Percentiles rank a stretch among this genome's conserved stretches.
Evolutionary conservation across 345 rosid genomes (phyloP).

Genomic region (Eucalyptus sideroxylon): DNA sequence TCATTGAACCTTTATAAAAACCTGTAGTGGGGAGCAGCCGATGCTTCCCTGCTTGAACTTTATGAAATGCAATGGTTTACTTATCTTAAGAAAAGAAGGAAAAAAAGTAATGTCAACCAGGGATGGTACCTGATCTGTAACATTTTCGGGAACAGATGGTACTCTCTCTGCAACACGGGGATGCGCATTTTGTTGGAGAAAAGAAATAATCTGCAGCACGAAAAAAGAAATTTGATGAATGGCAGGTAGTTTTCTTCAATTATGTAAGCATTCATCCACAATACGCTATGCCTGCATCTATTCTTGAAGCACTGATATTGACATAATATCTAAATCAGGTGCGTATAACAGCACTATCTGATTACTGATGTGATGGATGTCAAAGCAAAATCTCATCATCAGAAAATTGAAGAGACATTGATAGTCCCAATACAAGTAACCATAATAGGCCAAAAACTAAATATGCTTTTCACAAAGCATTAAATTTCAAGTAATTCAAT

Average conservation of each 20-base stretch:
- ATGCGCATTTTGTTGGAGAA: conserved; percentile 88
- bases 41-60: neutral
- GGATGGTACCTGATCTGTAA: conserved; percentile 69
- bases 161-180: conserved; percentile 69
- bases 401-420: neutral
- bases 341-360: neutral
- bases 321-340: neutral
- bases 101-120: neutral
- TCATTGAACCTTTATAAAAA: neutral
- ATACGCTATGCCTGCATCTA: neutral
- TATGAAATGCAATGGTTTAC: neutral
- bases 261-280: neutral
- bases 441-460: neutral
- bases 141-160: conserved; percentile 91
- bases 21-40: neutral
- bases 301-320: neutral
- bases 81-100: neutral
- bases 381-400: neutral
- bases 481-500: neutral
- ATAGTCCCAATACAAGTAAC: neutral
- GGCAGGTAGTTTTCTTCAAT: neutral
- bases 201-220: neutral
- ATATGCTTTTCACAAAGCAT: neutral
- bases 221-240: neutral
- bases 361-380: neutral